Base-by-base conservation (phyloP, 1,284 basidiomycete genomes). In the Sparassis latifolia region DNA sequence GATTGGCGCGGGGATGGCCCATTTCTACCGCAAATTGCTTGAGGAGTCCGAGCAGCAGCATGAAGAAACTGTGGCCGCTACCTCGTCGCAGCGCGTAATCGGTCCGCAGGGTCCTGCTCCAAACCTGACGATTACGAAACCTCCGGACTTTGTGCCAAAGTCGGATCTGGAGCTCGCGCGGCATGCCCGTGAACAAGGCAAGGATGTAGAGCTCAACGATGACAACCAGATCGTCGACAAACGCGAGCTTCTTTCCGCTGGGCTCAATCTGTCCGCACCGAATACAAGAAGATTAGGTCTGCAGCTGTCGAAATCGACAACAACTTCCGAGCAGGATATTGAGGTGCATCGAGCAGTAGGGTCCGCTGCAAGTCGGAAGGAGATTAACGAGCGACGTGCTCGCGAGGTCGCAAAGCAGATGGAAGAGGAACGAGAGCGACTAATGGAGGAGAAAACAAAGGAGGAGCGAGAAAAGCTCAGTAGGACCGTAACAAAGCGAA, bases 181-280 rank as follows among this genome's bases (percentile, higher is more conserved):
- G 55, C 66, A 77, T 49, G 88, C 87, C 10, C 73, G 76, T 52
- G 80, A 77, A 46, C 75, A 86, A 58, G 95, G 94, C 20, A 88
- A 90, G 66, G 77, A 84, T n/a, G 86, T 99, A 40, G 95, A 97
- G 67, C 73, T 98, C 46, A 99, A 99, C 68, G 97, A 99, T 66
- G 95, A 98, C 61, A 94, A 94, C 62, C 89, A 97, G 67, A 92
- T 99, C 46, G 89, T 99, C 46, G 96, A 99, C 74, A 94, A 96
- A 64, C 87, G 95, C 50, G 89, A 96, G 42, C 75, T 99, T 6
- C 76, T 99, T 40, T 82, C 84, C 33, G 93, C 92, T 3, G 97
- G 97, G 2, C 74, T 99, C 52, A 99, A 99, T 65, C 78, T 97
- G 43, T 79, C 85, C n/a, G 77, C 82, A 33, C 84, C 85, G 28